These are phyloP conservation scores for Trichophyton verrucosum DNA, from an alignment of 2,329 filamentous ascomycete genomes.

Conservation along the genomic window DNA sequence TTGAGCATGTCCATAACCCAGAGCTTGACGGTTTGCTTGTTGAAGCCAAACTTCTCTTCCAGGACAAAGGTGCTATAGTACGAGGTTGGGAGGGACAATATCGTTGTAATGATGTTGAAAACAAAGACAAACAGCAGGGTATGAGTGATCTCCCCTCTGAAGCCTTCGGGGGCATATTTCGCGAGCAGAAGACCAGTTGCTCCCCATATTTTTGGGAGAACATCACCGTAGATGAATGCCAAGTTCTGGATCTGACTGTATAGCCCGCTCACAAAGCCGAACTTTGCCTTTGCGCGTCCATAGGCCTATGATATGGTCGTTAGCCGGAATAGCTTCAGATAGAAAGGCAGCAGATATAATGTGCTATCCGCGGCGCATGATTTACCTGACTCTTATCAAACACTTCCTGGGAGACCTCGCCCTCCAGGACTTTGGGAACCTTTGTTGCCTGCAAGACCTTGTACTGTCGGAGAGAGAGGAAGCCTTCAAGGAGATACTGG, in stretches of 20 bases:
- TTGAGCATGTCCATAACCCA: slow-evolving; percentile 89
- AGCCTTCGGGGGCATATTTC: slow-evolving; percentile 60
- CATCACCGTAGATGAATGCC: slow-evolving; percentile 77
- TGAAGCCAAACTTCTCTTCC: slow-evolving; percentile 96
- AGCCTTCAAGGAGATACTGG: slow-evolving; percentile 80
- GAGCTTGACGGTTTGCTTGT: slow-evolving; percentile 85
- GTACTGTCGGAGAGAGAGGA: slow-evolving; percentile 84
- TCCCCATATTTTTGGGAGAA: slow-evolving; percentile 82
- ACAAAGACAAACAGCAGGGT: slow-evolving; percentile 83
- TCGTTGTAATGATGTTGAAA: slow-evolving; percentile 70
- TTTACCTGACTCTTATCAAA: slow-evolving; percentile 79
- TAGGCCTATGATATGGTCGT: slow-evolving; percentile 49
- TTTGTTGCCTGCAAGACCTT: slow-evolving; percentile 66
- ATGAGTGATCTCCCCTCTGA: slow-evolving; percentile 79
- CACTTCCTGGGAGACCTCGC: slow-evolving; percentile 77
- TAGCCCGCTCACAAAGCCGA: slow-evolving; percentile 65
- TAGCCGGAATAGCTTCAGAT: neutral
- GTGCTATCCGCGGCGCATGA: slow-evolving; percentile 13
- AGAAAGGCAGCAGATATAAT: neutral
- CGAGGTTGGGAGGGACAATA: slow-evolving; percentile 64
- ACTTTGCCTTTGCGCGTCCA: slow-evolving; percentile 89
- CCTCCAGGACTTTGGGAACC: slow-evolving; percentile 73
- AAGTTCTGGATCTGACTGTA: slow-evolving; percentile 82
- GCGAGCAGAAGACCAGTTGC: slow-evolving; percentile 64
- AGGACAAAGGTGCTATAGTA: slow-evolving; percentile 93